Evolutionary conservation across 257 asterid genomes (phyloP).

Genomic region (Scutellaria baicalensis): DNA sequence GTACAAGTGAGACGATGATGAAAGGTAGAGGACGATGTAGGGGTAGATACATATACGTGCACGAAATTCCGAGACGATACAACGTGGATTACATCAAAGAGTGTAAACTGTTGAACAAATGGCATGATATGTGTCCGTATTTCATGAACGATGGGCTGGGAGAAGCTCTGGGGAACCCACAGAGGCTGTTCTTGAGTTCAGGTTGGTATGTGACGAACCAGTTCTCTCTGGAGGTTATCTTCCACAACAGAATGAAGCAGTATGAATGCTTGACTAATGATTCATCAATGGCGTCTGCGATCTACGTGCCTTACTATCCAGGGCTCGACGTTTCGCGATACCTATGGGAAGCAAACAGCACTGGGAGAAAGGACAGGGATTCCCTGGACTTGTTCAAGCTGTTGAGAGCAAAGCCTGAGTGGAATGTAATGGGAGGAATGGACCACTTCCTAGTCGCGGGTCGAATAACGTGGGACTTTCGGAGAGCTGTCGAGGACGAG

Average conservation of each 20-base stretch:
- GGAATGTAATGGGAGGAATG: conserved; percentile 53
- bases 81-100: conserved; percentile 42
- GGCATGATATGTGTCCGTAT: conserved; percentile 71
- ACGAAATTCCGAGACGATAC: conserved; percentile 51
- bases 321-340: conserved; percentile 66
- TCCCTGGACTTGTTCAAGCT: conserved; percentile 23
- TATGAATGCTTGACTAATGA: conserved; percentile 68
- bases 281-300: conserved; percentile 51
- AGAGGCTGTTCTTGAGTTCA: conserved; percentile 30
- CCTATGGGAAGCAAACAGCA: conserved; percentile 33
- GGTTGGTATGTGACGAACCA: conserved; percentile 79
- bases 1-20: too few relatives aligned
- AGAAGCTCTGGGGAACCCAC: conserved; percentile 45
- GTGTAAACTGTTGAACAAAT: conserved; percentile 48
- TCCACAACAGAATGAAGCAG: conserved; percentile 68
- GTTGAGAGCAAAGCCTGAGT: conserved; percentile 45
- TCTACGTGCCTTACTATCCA: conserved; percentile 67
- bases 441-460: conserved; percentile 81
- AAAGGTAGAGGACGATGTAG: conserved; percentile 16
- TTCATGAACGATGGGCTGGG: conserved; percentile 68
- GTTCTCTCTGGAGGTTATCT: conserved; percentile 62
- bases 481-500: conserved; percentile 37
- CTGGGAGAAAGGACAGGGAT: conserved; percentile 38
- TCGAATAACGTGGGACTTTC: conserved; percentile 76
- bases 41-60: conserved; percentile 56